Percentiles rank a stretch among this genome's conserved stretches.
Conservation (phyloP, 495 filamentous ascomycete species). For the Aspergillus haitiensis region DNA sequence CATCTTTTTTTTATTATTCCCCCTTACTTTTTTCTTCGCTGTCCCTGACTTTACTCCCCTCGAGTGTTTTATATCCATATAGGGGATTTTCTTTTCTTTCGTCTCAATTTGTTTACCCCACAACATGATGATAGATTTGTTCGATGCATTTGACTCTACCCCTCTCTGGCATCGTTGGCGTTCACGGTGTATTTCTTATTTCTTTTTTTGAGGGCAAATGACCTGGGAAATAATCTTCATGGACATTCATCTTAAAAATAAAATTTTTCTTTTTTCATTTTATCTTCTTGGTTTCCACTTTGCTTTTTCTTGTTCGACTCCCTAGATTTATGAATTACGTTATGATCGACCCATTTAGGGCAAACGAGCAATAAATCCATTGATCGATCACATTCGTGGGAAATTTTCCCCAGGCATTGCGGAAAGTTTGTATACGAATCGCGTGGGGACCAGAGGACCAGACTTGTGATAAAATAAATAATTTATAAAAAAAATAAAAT, state of each 20-base stretch:
- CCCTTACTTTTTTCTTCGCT: slow-evolving; percentile 1
- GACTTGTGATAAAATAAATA: neutral
- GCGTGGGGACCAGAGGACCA: neutral
- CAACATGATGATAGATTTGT: slow-evolving; percentile 23
- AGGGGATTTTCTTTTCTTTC: slow-evolving; percentile 9
- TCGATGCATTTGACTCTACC: slow-evolving; percentile 20
- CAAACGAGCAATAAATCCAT: neutral
- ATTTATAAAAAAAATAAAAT: neutral
- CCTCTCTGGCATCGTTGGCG: slow-evolving; percentile 28
- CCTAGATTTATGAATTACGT: neutral
- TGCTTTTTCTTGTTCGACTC: neutral
- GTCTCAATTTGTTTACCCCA: no score
- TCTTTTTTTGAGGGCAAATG: neutral
- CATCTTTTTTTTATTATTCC: slow-evolving; percentile 11
- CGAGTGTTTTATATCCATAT: slow-evolving; percentile 16
- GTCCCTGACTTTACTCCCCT: slow-evolving; percentile 11
- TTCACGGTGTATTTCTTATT: neutral
- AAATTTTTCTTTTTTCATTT: neutral
- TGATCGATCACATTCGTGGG: neutral
- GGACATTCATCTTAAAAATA: no score
- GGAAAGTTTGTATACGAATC: slow-evolving; percentile 1
- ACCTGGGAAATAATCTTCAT: neutral
- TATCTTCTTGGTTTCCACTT: neutral
- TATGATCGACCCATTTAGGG: neutral
- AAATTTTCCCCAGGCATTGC: neutral